Evolutionary conservation across 257 asterid genomes (phyloP).

Genomic region (Solanum tarijense): DNA sequence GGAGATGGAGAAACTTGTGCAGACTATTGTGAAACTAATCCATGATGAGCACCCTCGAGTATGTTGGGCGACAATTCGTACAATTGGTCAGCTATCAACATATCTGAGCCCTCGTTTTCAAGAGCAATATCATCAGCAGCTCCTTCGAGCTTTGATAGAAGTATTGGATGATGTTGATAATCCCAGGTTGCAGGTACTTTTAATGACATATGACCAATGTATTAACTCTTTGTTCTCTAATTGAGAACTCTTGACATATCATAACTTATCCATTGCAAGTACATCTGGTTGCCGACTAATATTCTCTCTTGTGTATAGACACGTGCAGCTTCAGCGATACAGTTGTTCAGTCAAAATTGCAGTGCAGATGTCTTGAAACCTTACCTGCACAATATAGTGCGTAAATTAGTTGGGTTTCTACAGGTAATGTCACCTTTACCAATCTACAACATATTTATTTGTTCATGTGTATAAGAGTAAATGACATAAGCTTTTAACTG

Average conservation of each 20-base stretch:
- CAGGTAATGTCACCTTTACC: not conserved
- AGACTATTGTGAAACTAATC: not conserved
- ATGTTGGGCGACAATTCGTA: not conserved
- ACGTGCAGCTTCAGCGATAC: not conserved
- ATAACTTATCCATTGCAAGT: not conserved
- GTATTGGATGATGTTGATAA: not conserved
- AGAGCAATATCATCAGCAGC: not conserved
- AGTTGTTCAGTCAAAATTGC: not conserved
- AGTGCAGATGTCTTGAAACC: not conserved
- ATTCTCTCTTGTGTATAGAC: not conserved
- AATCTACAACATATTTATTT: not conserved
- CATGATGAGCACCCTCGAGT: constrained; percentile 2
- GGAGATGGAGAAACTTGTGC: not conserved
- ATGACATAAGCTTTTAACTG: not conserved
- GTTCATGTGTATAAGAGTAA: not conserved
- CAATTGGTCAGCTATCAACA: constrained; percentile 6
- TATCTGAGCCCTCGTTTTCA: not conserved
- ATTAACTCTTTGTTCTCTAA: not conserved
- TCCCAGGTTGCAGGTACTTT: constrained; percentile 4
- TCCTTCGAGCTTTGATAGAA: not conserved
- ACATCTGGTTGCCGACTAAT: not conserved
- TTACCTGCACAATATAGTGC: not conserved
- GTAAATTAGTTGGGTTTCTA: not conserved
- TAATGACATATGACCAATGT: not conserved
- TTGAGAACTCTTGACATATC: not conserved